A percentile compares a stretch with the other conserved stretches of the same genome.
These are phyloP conservation scores for Stylonectria norvegica DNA, from an alignment of 2,329 filamentous ascomycete species.

Conservation along the genomic window DNA sequence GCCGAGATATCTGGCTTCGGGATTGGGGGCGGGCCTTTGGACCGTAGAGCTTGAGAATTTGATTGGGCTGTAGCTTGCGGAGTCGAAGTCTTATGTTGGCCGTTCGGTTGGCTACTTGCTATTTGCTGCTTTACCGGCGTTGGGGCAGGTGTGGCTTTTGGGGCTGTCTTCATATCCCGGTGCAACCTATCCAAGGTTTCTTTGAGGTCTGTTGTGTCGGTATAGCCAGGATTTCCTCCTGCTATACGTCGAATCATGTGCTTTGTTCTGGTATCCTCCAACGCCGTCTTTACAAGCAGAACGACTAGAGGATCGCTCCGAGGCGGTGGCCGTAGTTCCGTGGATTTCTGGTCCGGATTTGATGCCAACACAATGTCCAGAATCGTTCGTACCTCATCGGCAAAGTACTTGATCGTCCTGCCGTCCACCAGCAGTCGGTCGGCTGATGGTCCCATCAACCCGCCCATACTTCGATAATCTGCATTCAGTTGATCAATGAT, in stretches of 20 bases:
- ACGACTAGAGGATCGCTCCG: constrained; percentile 56
- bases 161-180: constrained; percentile 39
- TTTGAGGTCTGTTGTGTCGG: constrained; percentile 54
- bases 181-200: constrained; percentile 48
- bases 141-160: constrained; percentile 27
- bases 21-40: constrained; percentile 54
- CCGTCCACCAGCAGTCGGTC: constrained; percentile 54
- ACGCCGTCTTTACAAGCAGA: constrained; percentile 52
- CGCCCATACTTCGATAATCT: constrained; percentile 52
- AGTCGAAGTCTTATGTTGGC: constrained; percentile 22
- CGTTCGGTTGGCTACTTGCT: constrained; percentile 33
- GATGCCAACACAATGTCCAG: constrained; percentile 57
- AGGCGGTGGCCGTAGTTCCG: constrained; percentile 50
- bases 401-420: constrained; percentile 57
- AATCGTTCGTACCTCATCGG: constrained; percentile 55
- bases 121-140: constrained; percentile 25
- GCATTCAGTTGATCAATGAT: constrained; percentile 76
- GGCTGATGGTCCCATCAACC: constrained; percentile 50
- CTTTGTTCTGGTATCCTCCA: constrained; percentile 49
- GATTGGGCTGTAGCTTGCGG: constrained; percentile 17
- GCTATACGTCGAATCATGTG: constrained; percentile 54
- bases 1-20: constrained; percentile 60
- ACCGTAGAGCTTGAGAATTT: constrained; percentile 55
- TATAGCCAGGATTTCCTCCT: constrained; percentile 46
- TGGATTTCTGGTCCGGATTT: constrained; percentile 54